A percentile compares a stretch with the other conserved stretches of the same genome.
Evolutionary conservation across 129 eudicot genomes (phyloP).

Genomic region (Flaveria linearis): DNA sequence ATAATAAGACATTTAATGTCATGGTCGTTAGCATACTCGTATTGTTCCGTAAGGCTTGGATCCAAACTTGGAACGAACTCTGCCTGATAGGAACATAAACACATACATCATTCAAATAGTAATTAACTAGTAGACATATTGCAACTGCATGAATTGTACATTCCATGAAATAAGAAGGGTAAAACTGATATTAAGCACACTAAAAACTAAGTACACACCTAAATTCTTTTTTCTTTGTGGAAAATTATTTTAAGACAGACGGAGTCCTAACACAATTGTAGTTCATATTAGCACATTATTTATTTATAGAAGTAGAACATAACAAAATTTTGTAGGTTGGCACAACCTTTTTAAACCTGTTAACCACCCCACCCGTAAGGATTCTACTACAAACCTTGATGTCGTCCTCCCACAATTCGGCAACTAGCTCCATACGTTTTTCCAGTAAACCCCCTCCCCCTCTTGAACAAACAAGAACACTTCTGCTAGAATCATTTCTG

Average conservation of each 20-base stretch:
- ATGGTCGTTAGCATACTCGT: conserved; percentile 91
- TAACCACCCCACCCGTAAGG: not conserved
- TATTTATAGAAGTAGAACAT: not conserved
- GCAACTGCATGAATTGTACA: not conserved
- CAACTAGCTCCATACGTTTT: conserved; percentile 90
- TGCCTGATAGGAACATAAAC: conserved; percentile 55
- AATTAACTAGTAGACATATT: not conserved
- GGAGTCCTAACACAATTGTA: not conserved
- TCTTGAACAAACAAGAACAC: conserved; percentile 86
- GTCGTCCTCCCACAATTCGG: conserved; percentile 80
- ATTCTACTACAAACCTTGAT: conserved; percentile 54
- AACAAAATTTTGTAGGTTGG: not conserved
- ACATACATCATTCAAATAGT: conserved; percentile 1
- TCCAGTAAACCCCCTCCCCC: conserved; percentile 94
- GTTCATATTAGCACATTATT: not conserved
- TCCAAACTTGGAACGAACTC: conserved; percentile 75
- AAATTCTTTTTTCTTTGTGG: too few relatives aligned
- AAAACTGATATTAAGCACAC: not conserved
- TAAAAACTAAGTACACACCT: too few relatives aligned
- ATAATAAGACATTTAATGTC: conserved; percentile 85
- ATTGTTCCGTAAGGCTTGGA: conserved; percentile 92
- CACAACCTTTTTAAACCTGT: not conserved
- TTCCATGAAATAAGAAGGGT: not conserved
- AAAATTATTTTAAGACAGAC: too few relatives aligned
- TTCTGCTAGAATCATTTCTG: conserved; percentile 56